phyloP scores from a whole-genome alignment of 2,329 filamentous ascomycete genomes.

The Scytalidium sp. region DNA sequence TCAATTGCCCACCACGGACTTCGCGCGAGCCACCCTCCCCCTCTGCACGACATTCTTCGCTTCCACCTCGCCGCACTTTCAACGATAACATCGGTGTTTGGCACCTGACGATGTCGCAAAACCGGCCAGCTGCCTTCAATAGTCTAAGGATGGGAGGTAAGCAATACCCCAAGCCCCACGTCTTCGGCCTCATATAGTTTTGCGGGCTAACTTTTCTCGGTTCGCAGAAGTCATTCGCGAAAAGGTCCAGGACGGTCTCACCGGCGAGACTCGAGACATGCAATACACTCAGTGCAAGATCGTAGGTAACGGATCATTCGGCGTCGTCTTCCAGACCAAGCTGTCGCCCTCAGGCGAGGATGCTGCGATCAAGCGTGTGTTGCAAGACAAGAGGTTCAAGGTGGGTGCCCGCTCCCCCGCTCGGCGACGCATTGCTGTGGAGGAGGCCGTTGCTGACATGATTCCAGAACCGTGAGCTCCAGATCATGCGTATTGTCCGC shows the following conservation, averaged over 20 bases:
- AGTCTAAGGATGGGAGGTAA: constrained; percentile 96
- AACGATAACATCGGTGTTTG: constrained; percentile 34
- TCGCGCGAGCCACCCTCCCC: constrained; percentile 35
- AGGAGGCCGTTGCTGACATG: constrained; percentile 28
- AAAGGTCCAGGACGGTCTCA: constrained; percentile 97
- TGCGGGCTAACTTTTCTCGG: constrained; percentile 17
- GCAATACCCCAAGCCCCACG: constrained; percentile 9
- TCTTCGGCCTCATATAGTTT: constrained; percentile 11
- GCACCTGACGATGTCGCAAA: constrained; percentile 71
- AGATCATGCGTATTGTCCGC: constrained; percentile 99
- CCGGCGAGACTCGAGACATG: constrained; percentile 93
- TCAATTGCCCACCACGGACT: constrained; percentile 53
- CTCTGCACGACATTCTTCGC: constrained; percentile 43
- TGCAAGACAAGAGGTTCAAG: constrained; percentile 99
- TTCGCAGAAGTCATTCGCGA: constrained; percentile 88
- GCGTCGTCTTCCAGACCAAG: constrained; percentile 98
- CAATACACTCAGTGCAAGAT: constrained; percentile 99
- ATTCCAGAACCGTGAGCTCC: constrained; percentile 91
- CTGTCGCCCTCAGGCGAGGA: constrained; percentile 97
- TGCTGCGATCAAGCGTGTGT: constrained; percentile 96
- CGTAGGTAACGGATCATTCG: constrained; percentile 97
- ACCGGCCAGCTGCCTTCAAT: constrained; percentile 84
- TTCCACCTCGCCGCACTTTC: constrained; percentile 36
- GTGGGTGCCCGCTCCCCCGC: constrained; percentile 42
- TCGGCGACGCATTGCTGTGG: no score